Evolutionary conservation across 441 rosid species (phyloP).

Genomic region (Adansonia gregorii): DNA sequence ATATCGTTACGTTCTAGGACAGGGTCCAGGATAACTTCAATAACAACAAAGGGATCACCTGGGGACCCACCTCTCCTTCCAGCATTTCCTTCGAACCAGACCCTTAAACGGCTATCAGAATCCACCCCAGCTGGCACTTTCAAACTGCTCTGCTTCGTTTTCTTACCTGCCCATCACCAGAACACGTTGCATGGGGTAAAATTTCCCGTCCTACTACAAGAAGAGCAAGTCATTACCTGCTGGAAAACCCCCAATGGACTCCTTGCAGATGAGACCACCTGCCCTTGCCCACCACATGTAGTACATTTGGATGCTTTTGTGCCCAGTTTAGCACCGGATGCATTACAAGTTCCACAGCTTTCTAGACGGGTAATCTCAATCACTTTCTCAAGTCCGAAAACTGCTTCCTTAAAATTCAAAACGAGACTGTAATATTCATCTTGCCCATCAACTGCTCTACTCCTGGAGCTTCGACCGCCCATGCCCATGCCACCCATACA

Average conservation of each 20-base stretch:
- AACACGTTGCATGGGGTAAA: slow-evolving; percentile 80
- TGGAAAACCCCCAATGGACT: slow-evolving; percentile 96
- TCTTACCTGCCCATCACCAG: slow-evolving; percentile 89
- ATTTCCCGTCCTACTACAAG: slow-evolving; percentile 81
- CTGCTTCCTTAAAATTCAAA: slow-evolving; percentile 86
- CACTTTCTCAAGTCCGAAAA: slow-evolving; percentile 90
- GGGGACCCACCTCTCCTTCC: slow-evolving; percentile 90
- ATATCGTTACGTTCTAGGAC: slow-evolving; percentile 84
- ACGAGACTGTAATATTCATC: slow-evolving; percentile 85
- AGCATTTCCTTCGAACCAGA: slow-evolving; percentile 88
- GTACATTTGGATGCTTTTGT: slow-evolving; percentile 77
- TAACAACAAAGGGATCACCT: slow-evolving; percentile 83
- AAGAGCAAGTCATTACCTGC: slow-evolving; percentile 91
- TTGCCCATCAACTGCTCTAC: slow-evolving; percentile 79
- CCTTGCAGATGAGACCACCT: slow-evolving; percentile 85
- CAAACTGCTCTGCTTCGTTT: slow-evolving; percentile 81
- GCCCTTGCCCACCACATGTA: slow-evolving; percentile 96
- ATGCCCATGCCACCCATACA: slow-evolving; percentile 78
- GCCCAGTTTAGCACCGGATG: slow-evolving; percentile 90
- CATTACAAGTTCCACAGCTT: slow-evolving; percentile 79
- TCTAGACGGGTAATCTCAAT: slow-evolving; percentile 89
- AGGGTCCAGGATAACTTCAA: slow-evolving; percentile 85
- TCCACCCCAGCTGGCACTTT: slow-evolving; percentile 97
- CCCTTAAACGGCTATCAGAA: slow-evolving; percentile 89
- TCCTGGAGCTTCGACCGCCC: slow-evolving; percentile 77